These are phyloP conservation scores for Carpinus viminea DNA, from an alignment of 306 rosid genomes.

Conservation along the genomic window DNA sequence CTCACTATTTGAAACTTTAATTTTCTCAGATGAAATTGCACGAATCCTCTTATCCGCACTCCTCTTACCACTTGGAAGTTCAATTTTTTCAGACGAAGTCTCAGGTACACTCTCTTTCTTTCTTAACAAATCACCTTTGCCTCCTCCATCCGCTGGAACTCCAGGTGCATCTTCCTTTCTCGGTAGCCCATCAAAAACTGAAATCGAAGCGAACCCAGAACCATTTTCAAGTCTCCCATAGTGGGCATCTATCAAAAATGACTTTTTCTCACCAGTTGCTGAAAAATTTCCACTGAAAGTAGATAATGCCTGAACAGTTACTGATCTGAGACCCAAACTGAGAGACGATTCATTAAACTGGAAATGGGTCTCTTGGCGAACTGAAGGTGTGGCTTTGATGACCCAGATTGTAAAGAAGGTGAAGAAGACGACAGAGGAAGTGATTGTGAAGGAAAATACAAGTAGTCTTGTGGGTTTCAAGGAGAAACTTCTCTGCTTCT, in stretches of 20 bases:
- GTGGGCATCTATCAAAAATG: constrained; percentile 44
- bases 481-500: constrained; percentile 77
- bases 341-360: constrained; percentile 52
- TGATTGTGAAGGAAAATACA: constrained; percentile 64
- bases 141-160: constrained; percentile 24
- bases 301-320: constrained; percentile 35
- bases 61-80: constrained; percentile 1
- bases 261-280: constrained; percentile 23
- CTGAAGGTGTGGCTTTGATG: constrained; percentile 46
- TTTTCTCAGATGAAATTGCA: constrained; percentile 17
- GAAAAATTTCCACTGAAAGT: constrained; percentile 42
- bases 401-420: constrained; percentile 63
- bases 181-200: constrained; percentile 27
- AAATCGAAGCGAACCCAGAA: constrained; percentile 36
- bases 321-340: constrained; percentile 29
- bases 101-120: constrained; percentile 24
- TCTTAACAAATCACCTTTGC: constrained; percentile 33
- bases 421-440: constrained; percentile 63
- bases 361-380: constrained; percentile 39
- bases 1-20: constrained; percentile 24
- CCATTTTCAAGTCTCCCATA: constrained; percentile 35
- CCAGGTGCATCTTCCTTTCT: constrained; percentile 34
- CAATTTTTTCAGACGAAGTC: constrained; percentile 21
- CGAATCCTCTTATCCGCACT: constrained; percentile 14
- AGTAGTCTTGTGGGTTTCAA: constrained; percentile 72